phyloP scores from a whole-genome alignment of 345 rosid species.

The Arabidopsis arenosa region DNA sequence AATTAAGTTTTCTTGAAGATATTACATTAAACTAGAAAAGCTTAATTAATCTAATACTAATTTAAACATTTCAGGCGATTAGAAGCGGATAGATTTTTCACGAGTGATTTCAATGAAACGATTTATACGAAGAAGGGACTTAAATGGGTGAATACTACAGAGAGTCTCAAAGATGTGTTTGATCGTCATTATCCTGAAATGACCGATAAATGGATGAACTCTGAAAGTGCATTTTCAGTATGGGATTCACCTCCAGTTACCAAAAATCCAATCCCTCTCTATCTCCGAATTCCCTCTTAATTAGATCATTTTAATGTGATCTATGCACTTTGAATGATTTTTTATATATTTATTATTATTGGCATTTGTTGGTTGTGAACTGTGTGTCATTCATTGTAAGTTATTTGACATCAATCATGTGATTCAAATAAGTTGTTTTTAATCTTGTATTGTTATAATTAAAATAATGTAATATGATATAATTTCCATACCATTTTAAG shows the following conservation, averaged over 20 bases:
- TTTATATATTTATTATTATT: neutral
- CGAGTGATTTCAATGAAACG: constrained; percentile 55
- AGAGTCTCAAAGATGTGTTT: constrained; percentile 55
- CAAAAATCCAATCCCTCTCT: constrained; percentile 51
- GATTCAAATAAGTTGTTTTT: constrained; percentile 3
- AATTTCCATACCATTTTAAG: constrained; percentile 1
- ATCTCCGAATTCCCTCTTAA: constrained; percentile 52
- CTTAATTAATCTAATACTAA: neutral
- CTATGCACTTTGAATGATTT: neutral
- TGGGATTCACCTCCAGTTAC: constrained; percentile 56
- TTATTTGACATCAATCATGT: neutral
- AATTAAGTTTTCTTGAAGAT: too few species aligned
- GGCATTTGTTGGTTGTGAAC: neutral
- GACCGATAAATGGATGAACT: constrained; percentile 61
- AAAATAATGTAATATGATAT: neutral
- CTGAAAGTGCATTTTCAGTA: constrained; percentile 62
- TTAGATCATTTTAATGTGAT: constrained; percentile 4
- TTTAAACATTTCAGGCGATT: constrained; percentile 53
- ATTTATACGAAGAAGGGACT: constrained; percentile 63
- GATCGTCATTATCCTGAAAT: constrained; percentile 62
- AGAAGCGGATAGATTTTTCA: constrained; percentile 66
- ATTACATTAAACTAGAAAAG: neutral
- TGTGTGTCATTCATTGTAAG: neutral
- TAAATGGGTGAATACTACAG: constrained; percentile 64
- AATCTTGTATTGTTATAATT: neutral